Percentiles rank a stretch among this genome's conserved stretches.
phyloP scores from a whole-genome alignment of 768 basidiomycete genomes.

The Gymnopilus dilepis region DNA sequence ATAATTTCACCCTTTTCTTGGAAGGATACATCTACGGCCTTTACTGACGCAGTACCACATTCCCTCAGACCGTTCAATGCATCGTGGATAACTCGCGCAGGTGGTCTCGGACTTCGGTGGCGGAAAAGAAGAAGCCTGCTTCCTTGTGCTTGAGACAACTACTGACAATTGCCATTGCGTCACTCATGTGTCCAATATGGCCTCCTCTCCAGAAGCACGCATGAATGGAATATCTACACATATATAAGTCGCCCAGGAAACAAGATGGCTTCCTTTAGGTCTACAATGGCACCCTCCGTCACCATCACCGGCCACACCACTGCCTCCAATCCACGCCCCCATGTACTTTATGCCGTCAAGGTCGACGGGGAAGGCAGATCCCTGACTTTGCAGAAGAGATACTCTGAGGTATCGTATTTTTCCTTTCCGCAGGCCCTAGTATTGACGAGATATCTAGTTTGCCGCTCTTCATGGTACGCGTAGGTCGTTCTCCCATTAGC shows the following conservation, averaged over 20 bases:
- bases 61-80: neutral
- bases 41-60: neutral
- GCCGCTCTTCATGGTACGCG: conserved; percentile 40
- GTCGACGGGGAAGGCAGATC: conserved; percentile 40
- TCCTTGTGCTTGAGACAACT: conserved; percentile 3
- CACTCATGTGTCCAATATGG: neutral
- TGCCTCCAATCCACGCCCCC: conserved; percentile 48
- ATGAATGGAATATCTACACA: conserved; percentile 19
- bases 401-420: conserved; percentile 46
- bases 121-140: neutral
- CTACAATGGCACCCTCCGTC: conserved; percentile 24
- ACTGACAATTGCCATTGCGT: neutral
- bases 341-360: conserved; percentile 50
- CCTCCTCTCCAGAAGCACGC: conserved; percentile 2
- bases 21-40: neutral
- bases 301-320: conserved; percentile 45
- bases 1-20: neutral
- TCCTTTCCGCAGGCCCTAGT: neutral
- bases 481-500: neutral
- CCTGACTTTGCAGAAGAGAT: conserved; percentile 38
- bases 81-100: neutral
- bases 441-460: conserved; percentile 29
- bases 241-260: conserved; percentile 12
- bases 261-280: neutral
- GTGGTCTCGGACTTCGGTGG: neutral